Evolutionary conservation across 768 basidiomycete species (phyloP).

Genomic region (Boletus edulis): DNA sequence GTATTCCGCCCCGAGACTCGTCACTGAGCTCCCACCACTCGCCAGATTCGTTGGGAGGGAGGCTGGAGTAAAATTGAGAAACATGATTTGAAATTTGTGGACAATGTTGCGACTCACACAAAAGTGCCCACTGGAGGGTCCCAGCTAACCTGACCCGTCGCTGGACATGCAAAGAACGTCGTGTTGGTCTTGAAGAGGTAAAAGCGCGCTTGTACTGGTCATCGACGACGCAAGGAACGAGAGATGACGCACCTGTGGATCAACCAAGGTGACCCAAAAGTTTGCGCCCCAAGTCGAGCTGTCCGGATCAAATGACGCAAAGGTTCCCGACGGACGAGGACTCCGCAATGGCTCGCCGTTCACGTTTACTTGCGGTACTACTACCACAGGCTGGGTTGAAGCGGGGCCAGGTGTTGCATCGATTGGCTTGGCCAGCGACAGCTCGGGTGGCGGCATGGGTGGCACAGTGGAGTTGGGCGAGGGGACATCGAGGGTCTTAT

Average conservation of each 20-base stretch:
- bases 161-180: slow-evolving; percentile 90
- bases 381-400: slow-evolving; percentile 12
- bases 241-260: slow-evolving; percentile 70
- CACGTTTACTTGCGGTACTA: slow-evolving; percentile 35
- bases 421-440: slow-evolving; percentile 5
- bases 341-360: slow-evolving; percentile 33
- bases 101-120: slow-evolving; percentile 52
- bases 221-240: slow-evolving; percentile 6
- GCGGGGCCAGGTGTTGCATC: slow-evolving; percentile 7
- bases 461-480: not conserved
- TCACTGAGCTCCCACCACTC: slow-evolving; percentile 97
- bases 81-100: slow-evolving; percentile 14
- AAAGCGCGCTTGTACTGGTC: slow-evolving; percentile 5
- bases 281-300: slow-evolving; percentile 78
- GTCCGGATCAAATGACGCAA: slow-evolving; percentile 24
- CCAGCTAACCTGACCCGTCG: slow-evolving; percentile 91
- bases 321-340: slow-evolving; percentile 31
- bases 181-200: slow-evolving; percentile 43
- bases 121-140: slow-evolving; percentile 88
- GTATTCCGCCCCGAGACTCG: slow-evolving; percentile 75
- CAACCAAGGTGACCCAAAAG: slow-evolving; percentile 93
- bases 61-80: slow-evolving; percentile 38
- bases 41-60: slow-evolving; percentile 80
- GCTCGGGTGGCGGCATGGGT: slow-evolving; percentile 1
- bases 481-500: slow-evolving; percentile 27